Evolutionary conservation across 1,284 basidiomycete genomes (phyloP), one percentile per base, ranked within the genome.

Genomic region (Lentinula novae-zelandiae): DNA sequence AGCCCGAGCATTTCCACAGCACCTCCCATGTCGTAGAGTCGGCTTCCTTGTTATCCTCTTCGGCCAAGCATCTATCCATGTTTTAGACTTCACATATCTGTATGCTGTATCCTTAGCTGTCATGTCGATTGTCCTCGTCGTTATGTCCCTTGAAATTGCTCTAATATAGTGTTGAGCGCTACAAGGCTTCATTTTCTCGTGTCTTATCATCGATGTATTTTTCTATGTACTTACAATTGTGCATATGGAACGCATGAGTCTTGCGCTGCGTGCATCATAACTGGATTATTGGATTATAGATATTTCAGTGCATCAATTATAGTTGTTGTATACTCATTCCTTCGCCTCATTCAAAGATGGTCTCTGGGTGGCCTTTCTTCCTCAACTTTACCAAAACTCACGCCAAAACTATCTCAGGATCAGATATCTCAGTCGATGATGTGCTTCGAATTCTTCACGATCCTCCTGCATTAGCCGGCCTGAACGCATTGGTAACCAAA

Each of bases 401-500:
- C 20, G 66, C 60, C n/a, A 72, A 68, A 57, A 38, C 15, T 8
- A 3, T 51, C 44, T 65, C 56, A 6, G 65, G 75, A 5, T 34
- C 51, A 53, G 51, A 53, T 31, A 44, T 56, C 44, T 31, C 54
- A 17, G 40, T 44, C 17, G 60, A 67, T 1, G 57, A 64, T 5
- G 71, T 73, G 13, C 62, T 76, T 31, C 53, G 56, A 6, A 54
- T 74, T 17, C 62, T 79, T n/a, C 73, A 76, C 46, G 71, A 78
- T 61, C 73, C 73, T 2, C 57, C 66, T 2, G 63, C 65, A 1
- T 63, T 79, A 5, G 69, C 76, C 53, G 61, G 65, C 7, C 67
- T 75, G 7, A 75, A 70, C 53, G 75, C 78, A 2, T 64, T 78
- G 50, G 69, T 77, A n/a, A 64, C 69, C 36, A 65, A 67, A 5